Evolutionary conservation across 768 basidiomycete species (phyloP).

Genomic region (Lactifluus piperatus): DNA sequence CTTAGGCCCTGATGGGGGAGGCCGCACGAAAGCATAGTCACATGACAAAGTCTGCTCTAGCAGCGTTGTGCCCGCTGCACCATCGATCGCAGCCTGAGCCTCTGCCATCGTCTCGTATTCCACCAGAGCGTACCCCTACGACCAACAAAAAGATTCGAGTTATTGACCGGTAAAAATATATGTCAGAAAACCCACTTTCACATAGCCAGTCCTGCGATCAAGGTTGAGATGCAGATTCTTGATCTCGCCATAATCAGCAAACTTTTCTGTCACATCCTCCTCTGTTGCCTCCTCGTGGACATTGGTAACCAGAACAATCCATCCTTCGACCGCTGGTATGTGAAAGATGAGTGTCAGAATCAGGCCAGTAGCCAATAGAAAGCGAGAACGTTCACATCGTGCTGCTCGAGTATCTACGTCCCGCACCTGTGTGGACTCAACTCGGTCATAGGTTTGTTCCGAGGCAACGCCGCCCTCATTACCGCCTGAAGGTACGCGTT

Average conservation of each 20-base stretch:
- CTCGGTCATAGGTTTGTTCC: constrained; percentile 73
- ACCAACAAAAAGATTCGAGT: neutral
- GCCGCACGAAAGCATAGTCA: constrained; percentile 88
- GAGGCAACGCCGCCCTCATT: constrained; percentile 49
- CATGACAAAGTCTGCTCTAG: constrained; percentile 84
- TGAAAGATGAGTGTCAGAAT: constrained; percentile 1
- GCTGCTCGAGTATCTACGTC: constrained; percentile 74
- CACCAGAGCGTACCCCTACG: constrained; percentile 91
- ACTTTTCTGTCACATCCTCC: constrained; percentile 94
- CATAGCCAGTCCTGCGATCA: constrained; percentile 95
- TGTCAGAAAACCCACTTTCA: constrained; percentile 60
- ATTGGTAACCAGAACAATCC: constrained; percentile 95
- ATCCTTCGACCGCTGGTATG: constrained; percentile 85
- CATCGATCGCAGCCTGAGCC: constrained; percentile 89
- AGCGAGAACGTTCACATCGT: constrained; percentile 53
- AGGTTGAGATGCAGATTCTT: constrained; percentile 97
- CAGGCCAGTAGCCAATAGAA: constrained; percentile 10
- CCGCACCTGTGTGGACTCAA: constrained; percentile 49
- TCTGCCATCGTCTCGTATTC: constrained; percentile 96
- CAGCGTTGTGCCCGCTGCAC: constrained; percentile 72
- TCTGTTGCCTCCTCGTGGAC: constrained; percentile 98
- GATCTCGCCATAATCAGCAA: constrained; percentile 93
- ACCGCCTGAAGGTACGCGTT: constrained; percentile 36
- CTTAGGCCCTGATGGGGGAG: constrained; percentile 73
- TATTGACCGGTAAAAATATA: neutral